These are phyloP conservation scores for Pterulicium gracile DNA, from an alignment of 1,284 basidiomycete species.

Conservation along the genomic window DNA sequence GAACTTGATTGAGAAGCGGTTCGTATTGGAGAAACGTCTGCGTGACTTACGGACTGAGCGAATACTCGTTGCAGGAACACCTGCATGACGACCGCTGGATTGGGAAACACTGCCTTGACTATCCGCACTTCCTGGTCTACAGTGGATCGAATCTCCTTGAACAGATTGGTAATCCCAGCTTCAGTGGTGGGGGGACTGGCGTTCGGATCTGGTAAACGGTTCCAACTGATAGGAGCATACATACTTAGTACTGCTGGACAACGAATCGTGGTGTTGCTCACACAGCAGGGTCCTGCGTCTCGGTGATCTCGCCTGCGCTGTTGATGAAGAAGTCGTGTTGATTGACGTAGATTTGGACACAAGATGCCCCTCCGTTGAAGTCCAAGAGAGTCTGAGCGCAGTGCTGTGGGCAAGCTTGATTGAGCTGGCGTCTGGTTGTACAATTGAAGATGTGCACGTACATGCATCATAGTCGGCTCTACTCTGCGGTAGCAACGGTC, in stretches of 20 bases:
- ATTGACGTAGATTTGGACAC: slow-evolving; percentile 98
- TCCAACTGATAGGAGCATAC: slow-evolving; percentile 54
- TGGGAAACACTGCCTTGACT: slow-evolving; percentile 97
- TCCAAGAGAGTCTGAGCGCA: slow-evolving; percentile 95
- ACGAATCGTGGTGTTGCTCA: slow-evolving; percentile 28
- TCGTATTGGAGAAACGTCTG: background rate
- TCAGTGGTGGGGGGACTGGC: slow-evolving; percentile 72
- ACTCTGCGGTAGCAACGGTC: slow-evolving; percentile 92
- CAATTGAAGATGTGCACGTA: slow-evolving; percentile 28
- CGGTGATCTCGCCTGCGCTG: slow-evolving; percentile 54
- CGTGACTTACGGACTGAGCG: slow-evolving; percentile 86
- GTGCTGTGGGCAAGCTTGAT: slow-evolving; percentile 45
- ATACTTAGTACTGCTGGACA: slow-evolving; percentile 2
- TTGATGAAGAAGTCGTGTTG: slow-evolving; percentile 99
- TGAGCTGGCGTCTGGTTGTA: slow-evolving; percentile 2
- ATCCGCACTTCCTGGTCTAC: slow-evolving; percentile 97
- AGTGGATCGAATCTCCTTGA: slow-evolving; percentile 82
- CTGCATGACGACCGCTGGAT: slow-evolving; percentile 96
- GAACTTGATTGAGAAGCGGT: slow-evolving; percentile 6
- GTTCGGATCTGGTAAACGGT: slow-evolving; percentile 70
- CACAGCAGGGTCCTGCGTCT: slow-evolving; percentile 50
- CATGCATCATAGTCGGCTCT: slow-evolving; percentile 99
- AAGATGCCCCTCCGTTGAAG: slow-evolving; percentile 96
- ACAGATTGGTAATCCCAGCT: slow-evolving; percentile 70
- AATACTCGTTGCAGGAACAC: slow-evolving; percentile 97